Base-by-base conservation (phyloP, 106 monocot genomes). In the Platanthera guangdongensis region DNA sequence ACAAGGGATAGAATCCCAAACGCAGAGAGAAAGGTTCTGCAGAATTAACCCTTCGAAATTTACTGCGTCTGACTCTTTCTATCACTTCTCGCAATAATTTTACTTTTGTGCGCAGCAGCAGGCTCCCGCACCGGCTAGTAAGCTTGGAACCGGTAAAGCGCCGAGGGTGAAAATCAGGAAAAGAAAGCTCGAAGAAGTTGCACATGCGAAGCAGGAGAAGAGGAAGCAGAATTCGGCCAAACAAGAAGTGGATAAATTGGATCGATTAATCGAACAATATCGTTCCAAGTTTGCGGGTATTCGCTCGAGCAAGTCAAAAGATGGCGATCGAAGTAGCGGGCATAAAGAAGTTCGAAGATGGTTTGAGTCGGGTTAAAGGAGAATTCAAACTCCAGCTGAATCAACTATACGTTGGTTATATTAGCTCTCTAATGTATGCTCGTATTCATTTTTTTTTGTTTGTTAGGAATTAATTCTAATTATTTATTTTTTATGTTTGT, bases 231-330 rank as follows among this genome's bases (percentile, higher is more conserved):
- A 54, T 9, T 72, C 84, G 0, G 71, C 81, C 22, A 80, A 74
- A 32, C 76, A 88, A 80, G 79, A 77, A 4, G 88, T 80, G 5
- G 99, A 99, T 71, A 92, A 83, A 52, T 70, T 94, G 45, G 95
- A 96, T 52, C 82, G 39, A 39, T 81, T 99, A 7, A 88, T 99
- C 18, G 90, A 94, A 45, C 79, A 85, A 62, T 99, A 99, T 48
- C 87, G 92, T 2, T 83, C 89, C 57, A 99, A 87, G 39, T 92
- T 99, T 63, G 84, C 82, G 8, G 78, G 80, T 7, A 76, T 47
- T 45, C 52, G 55, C 30, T 45, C 77, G 8, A 75, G 55, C 60
- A 88, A 87, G 52, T 75, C 50, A 3, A 77, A 84, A 64, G 83
- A 64, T 32, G 57, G 50, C 74, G 51, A 12, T 8, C 15, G 51